phyloP scores from a whole-genome alignment of 2,329 filamentous ascomycete species.

The Clathrospora elynae region DNA sequence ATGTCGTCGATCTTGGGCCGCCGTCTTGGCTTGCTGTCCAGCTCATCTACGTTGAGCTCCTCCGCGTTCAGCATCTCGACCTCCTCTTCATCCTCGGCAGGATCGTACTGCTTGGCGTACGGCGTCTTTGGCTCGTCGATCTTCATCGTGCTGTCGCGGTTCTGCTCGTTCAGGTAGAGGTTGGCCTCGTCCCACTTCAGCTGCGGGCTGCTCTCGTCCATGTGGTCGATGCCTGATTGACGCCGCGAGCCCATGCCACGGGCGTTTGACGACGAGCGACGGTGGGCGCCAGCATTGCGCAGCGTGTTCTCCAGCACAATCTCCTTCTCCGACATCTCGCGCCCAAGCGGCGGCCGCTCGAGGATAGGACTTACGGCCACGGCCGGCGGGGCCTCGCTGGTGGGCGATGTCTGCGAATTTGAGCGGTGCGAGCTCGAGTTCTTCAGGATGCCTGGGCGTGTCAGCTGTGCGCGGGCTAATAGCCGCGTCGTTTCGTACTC shows the following conservation, averaged over 20 bases:
- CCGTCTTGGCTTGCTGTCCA: conserved; percentile 60
- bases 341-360: conserved; percentile 51
- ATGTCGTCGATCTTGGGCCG: conserved; percentile 73
- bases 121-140: conserved; percentile 98
- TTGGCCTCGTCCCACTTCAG: conserved; percentile 99
- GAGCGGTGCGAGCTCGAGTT: conserved; percentile 73
- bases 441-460: conserved; percentile 83
- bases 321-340: conserved; percentile 75
- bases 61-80: conserved; percentile 68
- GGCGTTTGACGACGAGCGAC: conserved; percentile 77
- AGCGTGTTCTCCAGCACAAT: conserved; percentile 93
- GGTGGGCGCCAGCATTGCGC: conserved; percentile 86
- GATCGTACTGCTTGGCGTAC: conserved; percentile 90
- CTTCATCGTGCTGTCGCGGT: conserved; percentile 96
- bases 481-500: conserved; percentile 36
- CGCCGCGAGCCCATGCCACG: conserved; percentile 73
- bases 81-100: conserved; percentile 82
- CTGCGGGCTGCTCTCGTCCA: conserved; percentile 69
- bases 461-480: conserved; percentile 15
- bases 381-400: conserved; percentile 44
- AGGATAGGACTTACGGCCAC: conserved; percentile 38
- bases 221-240: conserved; percentile 62
- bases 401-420: conserved; percentile 54
- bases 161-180: conserved; percentile 94
- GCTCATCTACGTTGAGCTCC: conserved; percentile 70